These are phyloP conservation scores for Miscanthus sacchariflorus DNA, from an alignment of 202 grass and related monocot species.

Conservation along the genomic window DNA sequence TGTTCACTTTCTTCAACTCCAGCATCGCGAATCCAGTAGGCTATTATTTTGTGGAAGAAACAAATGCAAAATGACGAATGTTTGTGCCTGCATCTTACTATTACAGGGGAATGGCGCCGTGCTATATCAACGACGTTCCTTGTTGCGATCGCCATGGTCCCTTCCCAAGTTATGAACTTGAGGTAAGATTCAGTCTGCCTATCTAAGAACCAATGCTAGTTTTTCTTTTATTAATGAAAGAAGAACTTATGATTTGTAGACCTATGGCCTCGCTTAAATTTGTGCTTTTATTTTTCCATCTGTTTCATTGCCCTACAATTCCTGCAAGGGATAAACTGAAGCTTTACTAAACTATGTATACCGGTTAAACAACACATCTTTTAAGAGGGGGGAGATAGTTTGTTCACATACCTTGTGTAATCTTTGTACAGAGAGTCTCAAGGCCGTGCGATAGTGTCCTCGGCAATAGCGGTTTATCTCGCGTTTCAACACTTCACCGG, in stretches of 20 bases:
- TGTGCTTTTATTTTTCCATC: neutral
- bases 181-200: slow-evolving; percentile 41
- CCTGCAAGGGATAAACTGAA: neutral
- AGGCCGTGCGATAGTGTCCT: slow-evolving; percentile 54
- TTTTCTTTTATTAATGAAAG: neutral
- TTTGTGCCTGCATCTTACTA: neutral
- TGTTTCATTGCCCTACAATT: neutral
- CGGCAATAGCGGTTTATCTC: slow-evolving; percentile 57
- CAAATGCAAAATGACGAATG: neutral
- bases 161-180: slow-evolving; percentile 56
- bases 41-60: neutral
- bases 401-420: neutral
- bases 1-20: neutral
- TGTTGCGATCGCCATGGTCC: slow-evolving; percentile 40
- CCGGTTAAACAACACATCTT: neutral
- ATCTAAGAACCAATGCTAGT: neutral
- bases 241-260: neutral
- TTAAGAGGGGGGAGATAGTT: too few species aligned
- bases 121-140: slow-evolving; percentile 61
- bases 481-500: slow-evolving; percentile 73
- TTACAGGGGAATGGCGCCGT: slow-evolving; percentile 58
- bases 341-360: too few species aligned
- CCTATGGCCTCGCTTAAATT: neutral
- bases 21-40: neutral
- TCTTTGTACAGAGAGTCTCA: slow-evolving; percentile 56